These are phyloP conservation scores for Rhizophagus clarus DNA, from an alignment of 192 early-diverging fungal species.

Conservation along the genomic window DNA sequence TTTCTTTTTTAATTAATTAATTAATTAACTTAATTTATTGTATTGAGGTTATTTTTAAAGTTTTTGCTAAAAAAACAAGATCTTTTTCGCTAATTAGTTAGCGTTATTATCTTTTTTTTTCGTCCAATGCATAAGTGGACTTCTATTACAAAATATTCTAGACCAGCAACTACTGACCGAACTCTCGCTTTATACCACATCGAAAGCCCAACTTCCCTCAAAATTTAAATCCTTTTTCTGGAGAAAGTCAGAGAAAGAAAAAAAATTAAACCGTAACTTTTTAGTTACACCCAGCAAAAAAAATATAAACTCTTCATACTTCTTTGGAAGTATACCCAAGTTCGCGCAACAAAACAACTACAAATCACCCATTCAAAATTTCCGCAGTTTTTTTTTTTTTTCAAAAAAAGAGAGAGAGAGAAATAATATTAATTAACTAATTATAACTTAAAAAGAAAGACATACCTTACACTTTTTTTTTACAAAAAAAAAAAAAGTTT, in stretches of 20 bases:
- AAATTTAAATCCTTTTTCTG: not conserved
- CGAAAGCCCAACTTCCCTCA: constrained; percentile 25
- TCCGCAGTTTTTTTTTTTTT: not conserved
- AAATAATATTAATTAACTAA: no score
- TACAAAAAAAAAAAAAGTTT: no score
- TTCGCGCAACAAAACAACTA: not conserved
- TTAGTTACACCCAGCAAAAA: not conserved
- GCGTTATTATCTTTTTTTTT: not conserved
- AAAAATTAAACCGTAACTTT: not conserved
- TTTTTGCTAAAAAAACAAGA: no score
- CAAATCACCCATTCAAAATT: not conserved
- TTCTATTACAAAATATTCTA: constrained; percentile 26
- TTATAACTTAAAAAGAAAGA: no score
- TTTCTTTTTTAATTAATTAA: no score
- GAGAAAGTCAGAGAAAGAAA: not conserved
- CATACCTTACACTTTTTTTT: no score
- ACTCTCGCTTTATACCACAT: constrained; percentile 32
- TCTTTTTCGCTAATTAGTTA: not conserved
- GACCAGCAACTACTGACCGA: constrained; percentile 28
- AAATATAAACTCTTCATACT: not conserved
- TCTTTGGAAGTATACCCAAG: not conserved
- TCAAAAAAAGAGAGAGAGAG: not conserved
- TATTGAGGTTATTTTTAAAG: no score
- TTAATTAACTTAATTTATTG: no score
- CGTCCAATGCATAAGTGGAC: constrained; percentile 29